A percentile compares a stretch with the other conserved stretches of the same genome.
Evolutionary conservation across 306 rosid genomes (phyloP).

Genomic region (Pueraria montana): DNA sequence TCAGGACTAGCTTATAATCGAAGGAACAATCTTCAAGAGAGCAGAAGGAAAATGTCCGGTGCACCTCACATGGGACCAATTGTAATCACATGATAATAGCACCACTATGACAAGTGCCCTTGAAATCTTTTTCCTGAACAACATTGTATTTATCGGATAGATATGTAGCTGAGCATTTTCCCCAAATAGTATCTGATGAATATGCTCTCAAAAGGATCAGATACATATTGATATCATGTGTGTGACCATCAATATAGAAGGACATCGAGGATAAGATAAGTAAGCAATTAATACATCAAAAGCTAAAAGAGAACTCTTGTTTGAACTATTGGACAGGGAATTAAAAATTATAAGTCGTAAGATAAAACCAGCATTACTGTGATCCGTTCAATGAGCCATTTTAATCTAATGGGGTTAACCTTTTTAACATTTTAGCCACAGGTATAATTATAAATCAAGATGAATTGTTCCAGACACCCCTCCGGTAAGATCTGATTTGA

Average conservation of each 20-base stretch:
- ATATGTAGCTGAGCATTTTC: not conserved
- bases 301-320: not conserved
- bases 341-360: no score
- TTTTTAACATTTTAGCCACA: no score
- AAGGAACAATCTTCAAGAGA: not conserved
- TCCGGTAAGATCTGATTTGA: no score
- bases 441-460: no score
- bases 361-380: not conserved
- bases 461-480: no score
- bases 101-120: not conserved
- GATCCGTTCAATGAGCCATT: no score
- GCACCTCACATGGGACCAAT: not conserved
- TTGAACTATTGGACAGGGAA: not conserved
- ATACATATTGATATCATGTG: conserved; percentile 1
- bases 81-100: not conserved
- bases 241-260: not conserved
- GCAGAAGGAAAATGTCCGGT: not conserved
- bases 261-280: not conserved
- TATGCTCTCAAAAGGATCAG: not conserved
- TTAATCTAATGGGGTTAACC: no score
- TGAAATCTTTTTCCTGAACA: not conserved
- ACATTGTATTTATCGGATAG: not conserved
- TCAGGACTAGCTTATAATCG: not conserved
- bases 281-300: not conserved
- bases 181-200: not conserved